Evolutionary conservation across 495 filamentous ascomycete genomes (phyloP), one percentile per base, ranked within the genome.

Genomic region (Margaritispora aquatica): DNA sequence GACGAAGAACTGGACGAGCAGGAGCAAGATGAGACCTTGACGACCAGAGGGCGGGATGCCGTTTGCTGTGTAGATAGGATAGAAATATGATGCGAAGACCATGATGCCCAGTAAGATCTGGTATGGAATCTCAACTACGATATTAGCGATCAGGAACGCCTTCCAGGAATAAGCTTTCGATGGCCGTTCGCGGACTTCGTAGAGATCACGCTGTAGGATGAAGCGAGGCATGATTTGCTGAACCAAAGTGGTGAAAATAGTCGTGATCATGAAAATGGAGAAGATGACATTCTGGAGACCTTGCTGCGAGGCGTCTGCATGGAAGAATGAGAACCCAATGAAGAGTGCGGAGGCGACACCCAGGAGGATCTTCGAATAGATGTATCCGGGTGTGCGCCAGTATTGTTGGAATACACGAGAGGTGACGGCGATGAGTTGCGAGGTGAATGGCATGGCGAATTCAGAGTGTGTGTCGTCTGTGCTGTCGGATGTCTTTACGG

Each of bases 61-160:
- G 7, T 69, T 75, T 54, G 69, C 73, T 0, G 64, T 67, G 36
- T 62, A 67, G 34, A 79, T 70, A 2, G 80, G 76, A 64, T 80
- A 87, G 71, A 84, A 89, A 72, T 85, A 90, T 55, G 76, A 69
- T 1, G 82, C 80, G 66, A 77, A 88, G 49, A 79, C 75, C 34
- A 87, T 58, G 9, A 84, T 76, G 13, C 78, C 84, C 1, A 82
- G 75, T 11, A 89, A 57, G 31, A 88, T 73, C 22, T 83, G 79
- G 64, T 85, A 92, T 0, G 88, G 88, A 11, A 92, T 79, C 66
- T 92, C 89, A 58, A 86, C 82, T n/a, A 87, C 24, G 63, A 92
- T 81, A 51, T 84, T 82, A 60, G 81, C 77, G 21, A 85, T 77
- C n/a, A 88, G 71, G 70, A 91, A 91, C 0, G 80, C 82, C 11